Base-by-base conservation (phyloP, 441 rosid species). In the Bruguiera hainesii region DNA sequence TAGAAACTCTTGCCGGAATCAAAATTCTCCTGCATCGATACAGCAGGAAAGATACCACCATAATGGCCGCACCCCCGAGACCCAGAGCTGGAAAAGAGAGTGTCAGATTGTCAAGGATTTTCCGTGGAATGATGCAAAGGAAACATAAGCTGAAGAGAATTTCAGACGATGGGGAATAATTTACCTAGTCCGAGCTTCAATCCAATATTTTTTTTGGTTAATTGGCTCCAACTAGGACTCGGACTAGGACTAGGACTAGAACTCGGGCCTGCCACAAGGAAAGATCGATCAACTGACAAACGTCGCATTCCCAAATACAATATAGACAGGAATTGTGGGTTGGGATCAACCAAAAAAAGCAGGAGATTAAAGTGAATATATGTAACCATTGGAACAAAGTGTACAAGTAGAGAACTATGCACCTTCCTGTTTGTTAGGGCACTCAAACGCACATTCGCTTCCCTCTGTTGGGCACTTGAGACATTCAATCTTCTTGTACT, bases 41-140 rank as follows among this genome's bases (percentile, higher is more conserved):
- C 69, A 73, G 11, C 56, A 76, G 51, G 56, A 74, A 51, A 63
- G 66, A 21, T 16, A 71, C 29, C 25, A 80, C 33, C 42, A 65
- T 15, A 13, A 68, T 10, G 2, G 63, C 42, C 25, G 66, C n/a
- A 65, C 63, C 77, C 61, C 85, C 93, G 13, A 83, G 23, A 60
- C 86, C 93, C 73, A 66, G 67, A 68, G 37, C 73, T 57, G 63
- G 23, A 20, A 68, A 65, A n/a, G 1, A 51, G 55, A 51, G 55
- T 23, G 9, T 63, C 30, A 50, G 59, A 56, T 16, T 28, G 46
- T 19, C 19, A 6, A 23, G 6, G 55, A 35, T 0, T 57, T 33
- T 63, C 16, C 63, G 19, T 20, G 5, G 6, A 23, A 50, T 5
- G 35, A 25, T 64, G 6, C 21, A 28, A 18, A 21, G 11, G 21